These are phyloP conservation scores for Perkinsus marinus DNA, from an alignment of 169 alveolate genomes.

Conservation along the genomic window DNA sequence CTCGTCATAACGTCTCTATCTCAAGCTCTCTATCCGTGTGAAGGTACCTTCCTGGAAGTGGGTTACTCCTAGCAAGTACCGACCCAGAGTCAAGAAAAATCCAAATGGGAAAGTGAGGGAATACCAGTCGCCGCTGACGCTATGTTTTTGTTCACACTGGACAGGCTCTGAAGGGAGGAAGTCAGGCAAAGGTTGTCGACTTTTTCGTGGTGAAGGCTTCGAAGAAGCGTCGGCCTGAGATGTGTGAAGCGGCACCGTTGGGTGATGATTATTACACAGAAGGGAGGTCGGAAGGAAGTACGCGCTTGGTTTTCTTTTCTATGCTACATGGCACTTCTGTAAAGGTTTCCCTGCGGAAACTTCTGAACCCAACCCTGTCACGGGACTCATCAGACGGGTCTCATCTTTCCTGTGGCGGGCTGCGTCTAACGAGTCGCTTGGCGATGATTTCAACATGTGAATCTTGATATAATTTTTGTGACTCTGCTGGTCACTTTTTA, in stretches of 20 bases:
- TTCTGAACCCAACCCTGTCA: neutral
- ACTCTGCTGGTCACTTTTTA: too few relatives aligned
- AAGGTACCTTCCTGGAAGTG: neutral
- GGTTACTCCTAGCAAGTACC: neutral
- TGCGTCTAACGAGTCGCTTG: neutral
- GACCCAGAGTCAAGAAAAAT: neutral
- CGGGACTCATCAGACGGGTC: neutral
- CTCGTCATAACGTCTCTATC: neutral
- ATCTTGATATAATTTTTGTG: too few relatives aligned
- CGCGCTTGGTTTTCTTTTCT: neutral
- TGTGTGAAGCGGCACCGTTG: neutral
- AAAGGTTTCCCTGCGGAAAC: neutral
- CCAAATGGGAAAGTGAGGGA: neutral
- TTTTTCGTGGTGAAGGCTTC: neutral
- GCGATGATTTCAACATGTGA: neutral
- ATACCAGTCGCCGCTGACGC: neutral
- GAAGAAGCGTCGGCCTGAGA: neutral
- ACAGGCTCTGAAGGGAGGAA: neutral
- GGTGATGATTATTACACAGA: neutral
- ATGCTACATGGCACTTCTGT: neutral
- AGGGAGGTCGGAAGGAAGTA: neutral
- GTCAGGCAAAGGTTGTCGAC: neutral
- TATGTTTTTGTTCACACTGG: neutral
- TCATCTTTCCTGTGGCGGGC: neutral
- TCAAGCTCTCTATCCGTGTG: neutral